Evolutionary conservation across 23 red algal species (phyloP).

Genomic region (Gracilariopsis chorda): DNA sequence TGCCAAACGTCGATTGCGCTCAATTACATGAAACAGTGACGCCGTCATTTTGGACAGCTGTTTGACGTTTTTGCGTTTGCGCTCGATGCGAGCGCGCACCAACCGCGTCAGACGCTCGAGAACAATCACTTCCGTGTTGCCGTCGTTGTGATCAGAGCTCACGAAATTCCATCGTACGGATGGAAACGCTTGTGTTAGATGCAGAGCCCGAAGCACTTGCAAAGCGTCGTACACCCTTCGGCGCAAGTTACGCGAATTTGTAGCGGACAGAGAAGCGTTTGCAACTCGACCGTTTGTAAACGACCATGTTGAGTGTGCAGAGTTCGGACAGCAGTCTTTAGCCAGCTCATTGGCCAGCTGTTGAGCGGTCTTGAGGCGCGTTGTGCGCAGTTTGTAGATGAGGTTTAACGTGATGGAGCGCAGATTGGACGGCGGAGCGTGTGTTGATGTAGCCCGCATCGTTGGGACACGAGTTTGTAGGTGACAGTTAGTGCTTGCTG

Average conservation of each 20-base stretch:
- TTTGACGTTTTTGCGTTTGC: neutral
- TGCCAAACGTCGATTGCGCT: neutral
- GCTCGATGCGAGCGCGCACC: neutral
- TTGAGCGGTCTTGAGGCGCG: no score
- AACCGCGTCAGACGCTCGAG: neutral
- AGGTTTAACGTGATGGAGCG: no score
- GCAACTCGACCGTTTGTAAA: no score
- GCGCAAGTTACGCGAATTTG: neutral
- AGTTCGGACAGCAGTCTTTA: no score
- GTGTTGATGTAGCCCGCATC: no score
- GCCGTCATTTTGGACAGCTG: neutral
- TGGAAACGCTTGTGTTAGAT: neutral
- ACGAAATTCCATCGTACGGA: neutral
- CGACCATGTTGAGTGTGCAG: no score
- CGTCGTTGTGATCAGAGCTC: neutral
- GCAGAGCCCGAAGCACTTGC: neutral
- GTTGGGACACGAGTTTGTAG: no score
- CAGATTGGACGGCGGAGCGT: no score
- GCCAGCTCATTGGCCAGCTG: no score
- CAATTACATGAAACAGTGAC: neutral
- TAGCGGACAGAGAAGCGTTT: no score
- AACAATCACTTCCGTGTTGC: neutral
- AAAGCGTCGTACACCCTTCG: neutral
- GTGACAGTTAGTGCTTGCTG: no score
- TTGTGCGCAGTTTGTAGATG: no score